Evolutionary conservation across 306 rosid species (phyloP).

Genomic region (Malus sieversii): DNA sequence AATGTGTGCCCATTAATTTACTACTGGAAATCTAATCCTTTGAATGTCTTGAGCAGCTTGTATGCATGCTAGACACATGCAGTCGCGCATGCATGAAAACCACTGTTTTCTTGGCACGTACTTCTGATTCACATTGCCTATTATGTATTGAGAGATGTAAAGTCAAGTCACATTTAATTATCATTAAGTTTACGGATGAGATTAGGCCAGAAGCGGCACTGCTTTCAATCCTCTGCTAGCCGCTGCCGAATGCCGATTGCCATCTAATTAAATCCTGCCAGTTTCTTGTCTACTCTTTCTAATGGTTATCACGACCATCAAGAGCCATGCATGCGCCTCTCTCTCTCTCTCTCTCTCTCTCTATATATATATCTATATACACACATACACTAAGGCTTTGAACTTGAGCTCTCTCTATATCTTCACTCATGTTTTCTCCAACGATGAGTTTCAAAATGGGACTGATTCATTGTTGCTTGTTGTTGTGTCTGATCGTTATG

Average conservation of each 20-base stretch:
- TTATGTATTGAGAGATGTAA: background rate
- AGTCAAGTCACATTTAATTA: background rate
- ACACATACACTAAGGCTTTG: background rate
- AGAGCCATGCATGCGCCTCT: background rate
- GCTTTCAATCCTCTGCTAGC: conserved; percentile 7
- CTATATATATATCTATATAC: too few relatives aligned
- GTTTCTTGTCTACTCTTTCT: background rate
- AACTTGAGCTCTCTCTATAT: too few relatives aligned
- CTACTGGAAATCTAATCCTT: too few relatives aligned
- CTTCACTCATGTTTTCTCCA: background rate
- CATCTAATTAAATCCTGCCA: background rate
- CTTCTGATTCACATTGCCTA: background rate
- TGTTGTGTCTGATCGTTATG: conserved; percentile 3
- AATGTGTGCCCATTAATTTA: too few relatives aligned
- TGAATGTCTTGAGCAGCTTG: too few relatives aligned
- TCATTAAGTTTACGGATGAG: background rate
- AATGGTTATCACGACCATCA: background rate
- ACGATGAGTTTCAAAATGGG: background rate
- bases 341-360: background rate
- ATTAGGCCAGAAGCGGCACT: conserved; percentile 8
- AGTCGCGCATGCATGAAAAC: background rate
- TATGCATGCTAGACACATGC: background rate
- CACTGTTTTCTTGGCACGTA: background rate
- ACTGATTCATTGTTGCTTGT: background rate
- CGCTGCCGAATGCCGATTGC: background rate